A percentile compares a stretch with the other conserved stretches of the same genome.
phyloP scores from a whole-genome alignment of 179 eudicot species.

The Beta macrorhiza region DNA sequence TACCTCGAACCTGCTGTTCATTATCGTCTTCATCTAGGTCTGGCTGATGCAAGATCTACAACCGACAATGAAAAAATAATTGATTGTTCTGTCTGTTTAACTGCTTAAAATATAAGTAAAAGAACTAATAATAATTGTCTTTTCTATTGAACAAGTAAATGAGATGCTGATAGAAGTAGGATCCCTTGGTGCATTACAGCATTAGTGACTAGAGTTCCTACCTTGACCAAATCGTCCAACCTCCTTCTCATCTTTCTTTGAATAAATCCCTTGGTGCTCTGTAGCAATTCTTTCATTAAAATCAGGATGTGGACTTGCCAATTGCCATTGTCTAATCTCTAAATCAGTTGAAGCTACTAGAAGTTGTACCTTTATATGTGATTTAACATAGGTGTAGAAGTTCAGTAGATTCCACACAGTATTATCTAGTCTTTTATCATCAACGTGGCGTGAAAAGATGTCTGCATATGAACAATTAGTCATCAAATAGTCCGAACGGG shows the following conservation, averaged over 20 bases:
- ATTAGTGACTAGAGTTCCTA: slow-evolving; percentile 25
- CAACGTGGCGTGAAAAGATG: slow-evolving; percentile 62
- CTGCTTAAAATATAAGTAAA: neutral
- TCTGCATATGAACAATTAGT: slow-evolving; percentile 42
- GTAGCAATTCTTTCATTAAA: slow-evolving; percentile 23
- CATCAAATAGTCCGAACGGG: neutral
- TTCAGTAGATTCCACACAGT: slow-evolving; percentile 84
- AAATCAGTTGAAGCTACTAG: neutral
- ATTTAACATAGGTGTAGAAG: slow-evolving; percentile 68
- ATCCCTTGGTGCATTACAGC: neutral
- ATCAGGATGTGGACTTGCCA: neutral
- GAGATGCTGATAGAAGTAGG: slow-evolving; percentile 12
- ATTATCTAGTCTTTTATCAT: slow-evolving; percentile 73
- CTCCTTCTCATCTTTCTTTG: slow-evolving; percentile 82
- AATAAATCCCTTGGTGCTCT: slow-evolving; percentile 81
- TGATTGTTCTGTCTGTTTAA: neutral
- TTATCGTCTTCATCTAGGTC: slow-evolving; percentile 41
- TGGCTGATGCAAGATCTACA: slow-evolving; percentile 57
- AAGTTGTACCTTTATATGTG: slow-evolving; percentile 71
- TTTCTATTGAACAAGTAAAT: neutral
- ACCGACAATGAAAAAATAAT: neutral
- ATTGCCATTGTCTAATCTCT: neutral
- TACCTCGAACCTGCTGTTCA: slow-evolving; percentile 49
- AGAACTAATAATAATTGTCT: neutral
- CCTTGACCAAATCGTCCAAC: slow-evolving; percentile 70